Evolutionary conservation across 2,329 filamentous ascomycete genomes (phyloP).

Genomic region (Trichoderma simmonsii): DNA sequence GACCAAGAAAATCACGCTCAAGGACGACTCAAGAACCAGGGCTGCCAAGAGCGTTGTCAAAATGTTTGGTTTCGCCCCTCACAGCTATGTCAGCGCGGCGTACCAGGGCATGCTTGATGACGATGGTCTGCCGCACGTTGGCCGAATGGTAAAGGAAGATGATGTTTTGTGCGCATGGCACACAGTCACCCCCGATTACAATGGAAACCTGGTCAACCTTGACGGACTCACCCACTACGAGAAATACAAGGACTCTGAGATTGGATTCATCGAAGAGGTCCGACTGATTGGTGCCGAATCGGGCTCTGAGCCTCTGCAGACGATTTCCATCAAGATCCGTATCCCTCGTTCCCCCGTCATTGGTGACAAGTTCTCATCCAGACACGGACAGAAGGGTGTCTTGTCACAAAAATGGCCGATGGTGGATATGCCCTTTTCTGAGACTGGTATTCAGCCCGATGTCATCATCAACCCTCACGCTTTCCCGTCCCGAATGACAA

Average conservation of each 20-base stretch:
- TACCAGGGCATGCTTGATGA: constrained; percentile 74
- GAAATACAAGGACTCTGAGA: constrained; percentile 91
- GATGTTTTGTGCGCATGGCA: constrained; percentile 88
- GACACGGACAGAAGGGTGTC: constrained; percentile 98
- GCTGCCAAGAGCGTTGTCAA: constrained; percentile 69
- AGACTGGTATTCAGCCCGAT: constrained; percentile 94
- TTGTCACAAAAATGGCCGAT: constrained; percentile 93
- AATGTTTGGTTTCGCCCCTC: constrained; percentile 87
- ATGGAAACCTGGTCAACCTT: constrained; percentile 75
- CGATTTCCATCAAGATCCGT: constrained; percentile 88
- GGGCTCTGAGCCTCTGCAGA: constrained; percentile 79
- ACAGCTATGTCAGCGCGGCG: constrained; percentile 66
- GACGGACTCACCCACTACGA: constrained; percentile 84
- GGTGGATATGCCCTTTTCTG: constrained; percentile 92
- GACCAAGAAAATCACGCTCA: constrained; percentile 85
- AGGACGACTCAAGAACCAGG: constrained; percentile 69
- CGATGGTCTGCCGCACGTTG: constrained; percentile 82
- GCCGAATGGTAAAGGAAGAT: constrained; percentile 72
- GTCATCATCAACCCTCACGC: constrained; percentile 99
- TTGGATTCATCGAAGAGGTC: constrained; percentile 88
- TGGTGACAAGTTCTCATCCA: constrained; percentile 98
- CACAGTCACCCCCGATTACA: constrained; percentile 76
- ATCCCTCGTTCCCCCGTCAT: constrained; percentile 88
- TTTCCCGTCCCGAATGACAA: constrained; percentile 99
- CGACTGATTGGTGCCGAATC: constrained; percentile 83